These are phyloP conservation scores for Fusarium sp. DNA, from an alignment of 2,329 filamentous ascomycete species.

Conservation along the genomic window DNA sequence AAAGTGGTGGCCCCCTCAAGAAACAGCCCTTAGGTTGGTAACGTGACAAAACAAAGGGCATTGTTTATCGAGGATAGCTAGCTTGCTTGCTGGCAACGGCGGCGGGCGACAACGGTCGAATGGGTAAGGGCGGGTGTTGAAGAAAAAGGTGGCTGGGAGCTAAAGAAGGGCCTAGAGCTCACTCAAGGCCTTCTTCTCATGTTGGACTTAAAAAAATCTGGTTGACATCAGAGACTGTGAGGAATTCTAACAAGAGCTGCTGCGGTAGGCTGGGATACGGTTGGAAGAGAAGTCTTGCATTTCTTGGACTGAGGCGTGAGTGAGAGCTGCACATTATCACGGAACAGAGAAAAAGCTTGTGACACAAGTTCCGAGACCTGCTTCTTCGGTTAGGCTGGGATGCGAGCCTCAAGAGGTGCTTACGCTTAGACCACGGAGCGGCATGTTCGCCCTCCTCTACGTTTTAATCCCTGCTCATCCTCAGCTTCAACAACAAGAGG, in stretches of 20 bases:
- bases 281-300: neutral
- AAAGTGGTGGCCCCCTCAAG: neutral
- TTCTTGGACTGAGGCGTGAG: neutral
- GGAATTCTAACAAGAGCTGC: neutral
- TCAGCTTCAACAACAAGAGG: neutral
- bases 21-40: neutral
- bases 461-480: slow-evolving; percentile 15
- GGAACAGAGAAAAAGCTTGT: neutral
- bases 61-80: neutral
- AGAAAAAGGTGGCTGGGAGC: slow-evolving; percentile 5
- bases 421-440: slow-evolving; percentile 20
- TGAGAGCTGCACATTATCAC: neutral
- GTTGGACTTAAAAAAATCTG: neutral
- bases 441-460: slow-evolving; percentile 15
- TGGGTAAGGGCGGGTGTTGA: neutral
- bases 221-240: neutral
- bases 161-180: neutral
- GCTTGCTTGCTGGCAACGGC: neutral
- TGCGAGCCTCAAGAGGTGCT: neutral
- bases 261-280: neutral
- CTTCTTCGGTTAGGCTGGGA: slow-evolving; percentile 7
- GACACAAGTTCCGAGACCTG: slow-evolving; percentile 1
- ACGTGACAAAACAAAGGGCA: slow-evolving; percentile 2
- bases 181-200: neutral
- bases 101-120: neutral